Evolutionary conservation across 2,329 filamentous ascomycete genomes (phyloP).

Genomic region (Didymosphaeria variabile): DNA sequence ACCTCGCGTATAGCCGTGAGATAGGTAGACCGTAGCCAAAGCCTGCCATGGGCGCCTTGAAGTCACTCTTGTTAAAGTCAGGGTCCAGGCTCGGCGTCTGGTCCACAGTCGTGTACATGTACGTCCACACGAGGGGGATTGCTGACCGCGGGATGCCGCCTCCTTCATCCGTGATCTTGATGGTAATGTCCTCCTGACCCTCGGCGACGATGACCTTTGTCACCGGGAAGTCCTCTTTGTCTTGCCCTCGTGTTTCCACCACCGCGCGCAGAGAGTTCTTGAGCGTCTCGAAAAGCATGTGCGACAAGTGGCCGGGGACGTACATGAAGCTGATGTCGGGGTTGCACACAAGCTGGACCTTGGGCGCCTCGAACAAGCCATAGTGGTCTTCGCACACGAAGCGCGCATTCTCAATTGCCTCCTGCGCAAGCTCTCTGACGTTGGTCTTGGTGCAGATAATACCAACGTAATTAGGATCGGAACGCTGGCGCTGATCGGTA

Average conservation of each 20-base stretch:
- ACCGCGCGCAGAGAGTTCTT: slow-evolving; percentile 98
- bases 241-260: slow-evolving; percentile 92
- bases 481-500: slow-evolving; percentile 88
- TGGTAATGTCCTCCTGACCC: slow-evolving; percentile 97
- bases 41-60: slow-evolving; percentile 98
- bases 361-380: slow-evolving; percentile 94
- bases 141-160: slow-evolving; percentile 92
- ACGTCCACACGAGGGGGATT: slow-evolving; percentile 99
- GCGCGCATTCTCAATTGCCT: slow-evolving; percentile 98
- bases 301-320: slow-evolving; percentile 95
- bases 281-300: slow-evolving; percentile 99
- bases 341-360: slow-evolving; percentile 95
- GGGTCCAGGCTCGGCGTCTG: slow-evolving; percentile 93
- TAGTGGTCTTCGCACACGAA: slow-evolving; percentile 99
- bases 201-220: slow-evolving; percentile 98
- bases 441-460: slow-evolving; percentile 99
- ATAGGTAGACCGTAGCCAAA: slow-evolving; percentile 99
- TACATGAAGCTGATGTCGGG: slow-evolving; percentile 99
- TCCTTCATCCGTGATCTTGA: slow-evolving; percentile 97
- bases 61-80: slow-evolving; percentile 98
- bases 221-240: slow-evolving; percentile 94
- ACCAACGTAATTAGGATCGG: slow-evolving; percentile 93
- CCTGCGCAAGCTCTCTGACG: slow-evolving; percentile 90
- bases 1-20: slow-evolving; percentile 90
- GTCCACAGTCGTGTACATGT: slow-evolving; percentile 99